Base-by-base conservation (phyloP, 164 flowering plant species). In the Saururus chinensis region DNA sequence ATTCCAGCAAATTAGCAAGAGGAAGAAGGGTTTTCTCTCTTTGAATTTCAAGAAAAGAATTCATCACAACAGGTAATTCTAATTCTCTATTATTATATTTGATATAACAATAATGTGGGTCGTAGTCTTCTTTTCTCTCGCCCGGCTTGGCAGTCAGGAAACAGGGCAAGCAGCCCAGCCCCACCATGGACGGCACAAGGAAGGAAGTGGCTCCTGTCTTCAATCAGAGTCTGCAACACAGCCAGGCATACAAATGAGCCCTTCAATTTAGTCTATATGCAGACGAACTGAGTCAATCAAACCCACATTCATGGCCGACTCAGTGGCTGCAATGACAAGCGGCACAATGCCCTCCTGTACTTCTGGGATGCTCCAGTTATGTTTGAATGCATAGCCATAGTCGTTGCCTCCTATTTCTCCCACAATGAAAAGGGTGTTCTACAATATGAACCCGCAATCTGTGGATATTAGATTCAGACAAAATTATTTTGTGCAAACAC, bases 321-420 rank as follows among this genome's bases (percentile, higher is more conserved):
- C 17, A 17, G 14, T 53, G 26, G 73, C 67, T 64, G 63, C 56
- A 9, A 59, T 23, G 37, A 78, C 30, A 40, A 75, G 66, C 1
- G 11, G 19, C 3, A 71, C 68, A 0, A 70, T 61, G 16, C 58
- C 61, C 0, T 59, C 7, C 22, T 56, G 22, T 12, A 66, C 20
- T 62, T 65, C 64, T 17, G 53, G 40, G 0, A 59, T 1, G 40
- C 59, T 64, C 57, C 19, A 56, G 16, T 70, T 64, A 9, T 37
- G 21, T 10, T 56, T 24, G 19, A 71, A 57, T 0, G 59, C 26
- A 26, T 63, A 40, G 52, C 64, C 61, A 53, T 66, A 69, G 25
- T 78, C 81, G 56, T 78, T 78, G 0, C 68, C 72, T 17, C 81
- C 77, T 24, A 75, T 75, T 60, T 78, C 79, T 51, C 81, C 81